Percentiles rank a stretch among this genome's conserved stretches.
Conservation (phyloP, 805 yeast species). For the Millerozyma acaciae region DNA sequence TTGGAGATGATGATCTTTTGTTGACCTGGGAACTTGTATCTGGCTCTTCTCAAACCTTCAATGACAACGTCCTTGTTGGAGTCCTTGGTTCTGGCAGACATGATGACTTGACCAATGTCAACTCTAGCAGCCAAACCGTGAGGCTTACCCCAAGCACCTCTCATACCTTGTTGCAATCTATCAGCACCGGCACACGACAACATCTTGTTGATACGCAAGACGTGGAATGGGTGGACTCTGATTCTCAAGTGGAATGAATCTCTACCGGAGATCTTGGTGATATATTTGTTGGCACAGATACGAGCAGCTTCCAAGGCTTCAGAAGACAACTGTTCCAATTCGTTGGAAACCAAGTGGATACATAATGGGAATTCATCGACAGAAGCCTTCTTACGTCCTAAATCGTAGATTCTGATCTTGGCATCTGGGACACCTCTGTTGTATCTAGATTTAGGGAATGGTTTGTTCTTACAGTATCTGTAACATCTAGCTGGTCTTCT, state of each 20-base stretch:
- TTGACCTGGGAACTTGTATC: conserved; percentile 99
- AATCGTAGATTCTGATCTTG: conserved; percentile 97
- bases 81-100: conserved; percentile 98
- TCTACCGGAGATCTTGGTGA: conserved; percentile 97
- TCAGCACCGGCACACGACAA: conserved; percentile 99
- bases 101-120: conserved; percentile 95
- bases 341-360: conserved; percentile 98
- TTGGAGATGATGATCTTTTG: conserved; percentile 98
- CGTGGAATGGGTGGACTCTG: conserved; percentile 99
- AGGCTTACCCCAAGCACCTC: conserved; percentile 99
- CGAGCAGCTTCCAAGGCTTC: conserved; percentile 99
- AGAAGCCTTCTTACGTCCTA: conserved; percentile 99
- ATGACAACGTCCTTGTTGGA: conserved; percentile 94
- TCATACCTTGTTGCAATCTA: conserved; percentile 99
- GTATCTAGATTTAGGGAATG: conserved; percentile 99
- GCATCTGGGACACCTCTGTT: conserved; percentile 99
- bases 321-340: conserved; percentile 97
- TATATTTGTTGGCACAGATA: conserved; percentile 99
- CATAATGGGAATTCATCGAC: conserved; percentile 99
- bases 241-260: conserved; percentile 99
- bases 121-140: conserved; percentile 99
- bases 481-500: conserved; percentile 99
- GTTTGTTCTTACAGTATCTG: conserved; percentile 99
- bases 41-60: conserved; percentile 99
- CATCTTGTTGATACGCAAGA: conserved; percentile 99